Evolutionary conservation across 2,329 filamentous ascomycete species (phyloP).

Genomic region (Geosmithia putterillii): DNA sequence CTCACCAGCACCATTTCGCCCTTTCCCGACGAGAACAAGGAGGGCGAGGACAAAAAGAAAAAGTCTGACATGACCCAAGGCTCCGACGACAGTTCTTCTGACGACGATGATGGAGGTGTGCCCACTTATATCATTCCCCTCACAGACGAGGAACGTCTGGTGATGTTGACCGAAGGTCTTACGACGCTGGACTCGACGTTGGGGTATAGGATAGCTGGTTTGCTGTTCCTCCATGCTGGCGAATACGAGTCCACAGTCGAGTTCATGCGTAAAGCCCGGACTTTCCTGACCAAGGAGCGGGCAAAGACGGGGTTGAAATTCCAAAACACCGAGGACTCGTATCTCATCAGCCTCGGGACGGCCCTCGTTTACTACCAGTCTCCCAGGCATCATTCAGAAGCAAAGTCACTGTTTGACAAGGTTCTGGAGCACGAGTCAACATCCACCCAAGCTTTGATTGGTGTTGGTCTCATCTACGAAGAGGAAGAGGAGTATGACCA

Average conservation of each 20-base stretch:
- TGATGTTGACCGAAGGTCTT: conserved; percentile 70
- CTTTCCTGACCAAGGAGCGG: conserved; percentile 45
- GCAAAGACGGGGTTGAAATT: conserved; percentile 58
- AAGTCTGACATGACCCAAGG: conserved; percentile 13
- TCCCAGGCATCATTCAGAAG: conserved; percentile 79
- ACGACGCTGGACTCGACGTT: conserved; percentile 58
- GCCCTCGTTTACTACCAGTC: conserved; percentile 82
- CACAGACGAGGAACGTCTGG: conserved; percentile 64
- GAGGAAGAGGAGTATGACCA: conserved; percentile 82
- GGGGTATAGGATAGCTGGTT: conserved; percentile 69
- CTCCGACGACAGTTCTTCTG: conserved; percentile 44
- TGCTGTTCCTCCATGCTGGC: conserved; percentile 74
- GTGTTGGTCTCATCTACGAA: conserved; percentile 82
- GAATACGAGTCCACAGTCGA: conserved; percentile 77
- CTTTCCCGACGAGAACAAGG: conserved; percentile 40
- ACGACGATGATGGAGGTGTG: conserved; percentile 44
- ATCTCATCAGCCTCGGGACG: conserved; percentile 72
- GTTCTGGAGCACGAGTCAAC: conserved; percentile 65
- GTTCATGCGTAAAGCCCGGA: conserved; percentile 61
- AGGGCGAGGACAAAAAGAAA: conserved; percentile 7
- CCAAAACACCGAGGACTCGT: conserved; percentile 57
- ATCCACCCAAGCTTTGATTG: conserved; percentile 73
- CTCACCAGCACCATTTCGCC: conserved; percentile 75
- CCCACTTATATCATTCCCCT: conserved; percentile 44
- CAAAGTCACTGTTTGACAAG: conserved; percentile 71